Evolutionary conservation across 768 basidiomycete species (phyloP).

Genomic region (Kwoniella europaea): DNA sequence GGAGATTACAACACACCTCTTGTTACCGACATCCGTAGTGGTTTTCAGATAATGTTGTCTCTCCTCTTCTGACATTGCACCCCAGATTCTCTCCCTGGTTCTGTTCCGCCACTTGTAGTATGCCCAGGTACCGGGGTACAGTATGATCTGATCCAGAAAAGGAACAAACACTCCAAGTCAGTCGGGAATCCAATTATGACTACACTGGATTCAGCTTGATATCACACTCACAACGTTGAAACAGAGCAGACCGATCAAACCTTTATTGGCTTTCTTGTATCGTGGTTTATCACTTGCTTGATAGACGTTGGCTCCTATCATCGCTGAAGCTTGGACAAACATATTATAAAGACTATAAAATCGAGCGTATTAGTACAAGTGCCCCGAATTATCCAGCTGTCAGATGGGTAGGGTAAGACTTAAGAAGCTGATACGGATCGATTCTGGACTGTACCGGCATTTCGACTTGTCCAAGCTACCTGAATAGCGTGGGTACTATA

Average conservation of each 20-base stretch:
- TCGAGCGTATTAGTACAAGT: no score
- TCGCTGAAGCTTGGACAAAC: slow-evolving; percentile 49
- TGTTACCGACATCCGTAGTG: slow-evolving; percentile 54
- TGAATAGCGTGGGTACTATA: slow-evolving; percentile 52
- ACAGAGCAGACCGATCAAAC: slow-evolving; percentile 48
- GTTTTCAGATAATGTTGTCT: slow-evolving; percentile 52
- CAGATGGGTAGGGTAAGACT: no score
- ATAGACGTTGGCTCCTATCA: slow-evolving; percentile 50
- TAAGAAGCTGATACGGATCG: slow-evolving; percentile 54
- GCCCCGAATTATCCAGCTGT: no score
- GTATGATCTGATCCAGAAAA: slow-evolving; percentile 33
- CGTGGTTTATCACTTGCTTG: slow-evolving; percentile 22
- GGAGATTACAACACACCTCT: no score
- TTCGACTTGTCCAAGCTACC: slow-evolving; percentile 54
- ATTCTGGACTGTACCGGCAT: slow-evolving; percentile 51
- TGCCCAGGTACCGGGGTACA: slow-evolving; percentile 49
- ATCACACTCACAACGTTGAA: slow-evolving; percentile 57
- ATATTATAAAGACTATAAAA: slow-evolving; percentile 58
- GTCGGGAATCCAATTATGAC: no score
- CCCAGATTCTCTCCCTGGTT: slow-evolving; percentile 47
- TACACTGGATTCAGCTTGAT: no score
- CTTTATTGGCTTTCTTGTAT: slow-evolving; percentile 49
- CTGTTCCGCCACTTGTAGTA: slow-evolving; percentile 54
- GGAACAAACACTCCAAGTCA: no score
- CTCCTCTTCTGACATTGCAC: slow-evolving; percentile 47